Conservation (phyloP, 768 basidiomycete species). For the Rhodotorula diobovata region DNA sequence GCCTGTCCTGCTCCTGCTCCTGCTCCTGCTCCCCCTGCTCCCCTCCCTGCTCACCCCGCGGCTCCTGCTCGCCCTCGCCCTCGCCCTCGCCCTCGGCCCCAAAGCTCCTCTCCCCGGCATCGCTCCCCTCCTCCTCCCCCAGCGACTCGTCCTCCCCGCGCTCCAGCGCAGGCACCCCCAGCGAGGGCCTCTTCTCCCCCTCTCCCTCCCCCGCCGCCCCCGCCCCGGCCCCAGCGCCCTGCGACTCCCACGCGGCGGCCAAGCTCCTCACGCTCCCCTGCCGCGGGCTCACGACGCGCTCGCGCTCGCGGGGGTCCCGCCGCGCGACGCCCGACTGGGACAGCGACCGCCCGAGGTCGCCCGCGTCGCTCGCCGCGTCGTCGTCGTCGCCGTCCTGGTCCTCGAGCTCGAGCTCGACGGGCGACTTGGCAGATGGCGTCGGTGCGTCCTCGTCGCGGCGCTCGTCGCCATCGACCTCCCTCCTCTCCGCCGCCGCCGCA, state of each 20-base stretch:
- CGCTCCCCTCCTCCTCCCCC: background rate
- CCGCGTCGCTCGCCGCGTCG: background rate
- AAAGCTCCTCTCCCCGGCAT: background rate
- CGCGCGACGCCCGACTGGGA: background rate
- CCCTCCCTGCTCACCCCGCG: background rate
- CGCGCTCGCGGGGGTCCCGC: background rate
- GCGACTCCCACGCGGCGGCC: slow-evolving; percentile 9
- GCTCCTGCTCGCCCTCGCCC: background rate
- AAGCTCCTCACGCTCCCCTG: slow-evolving; percentile 6
- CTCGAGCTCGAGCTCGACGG: slow-evolving; percentile 2
- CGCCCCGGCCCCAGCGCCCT: background rate
- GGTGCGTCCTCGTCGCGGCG: too few relatives aligned
- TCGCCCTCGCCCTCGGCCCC: background rate
- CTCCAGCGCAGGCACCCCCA: too few relatives aligned
- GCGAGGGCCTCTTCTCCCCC: too few relatives aligned
- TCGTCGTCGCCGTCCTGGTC: background rate
- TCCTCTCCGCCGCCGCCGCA: too few relatives aligned
- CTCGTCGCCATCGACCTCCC: background rate
- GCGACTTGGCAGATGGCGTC: too few relatives aligned
- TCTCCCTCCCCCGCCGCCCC: background rate
- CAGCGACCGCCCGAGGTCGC: slow-evolving; percentile 15
- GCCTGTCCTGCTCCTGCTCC: background rate
- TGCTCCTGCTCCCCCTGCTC: background rate
- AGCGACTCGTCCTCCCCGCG: background rate
- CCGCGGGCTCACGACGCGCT: background rate